Conservation (phyloP, 768 basidiomycete species). For the Inosperma sp. region DNA sequence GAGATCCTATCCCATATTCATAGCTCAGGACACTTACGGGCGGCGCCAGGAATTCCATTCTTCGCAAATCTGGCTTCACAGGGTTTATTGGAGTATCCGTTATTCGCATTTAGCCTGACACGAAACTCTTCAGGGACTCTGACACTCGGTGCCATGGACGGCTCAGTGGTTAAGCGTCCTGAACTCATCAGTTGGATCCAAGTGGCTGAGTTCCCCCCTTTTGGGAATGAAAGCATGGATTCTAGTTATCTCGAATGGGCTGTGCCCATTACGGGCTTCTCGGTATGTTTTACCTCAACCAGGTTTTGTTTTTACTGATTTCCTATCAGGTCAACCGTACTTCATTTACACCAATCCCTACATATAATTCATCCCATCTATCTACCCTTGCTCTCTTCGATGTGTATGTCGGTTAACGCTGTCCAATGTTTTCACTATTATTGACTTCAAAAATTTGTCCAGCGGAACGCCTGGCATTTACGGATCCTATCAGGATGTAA, state of each 20-base stretch:
- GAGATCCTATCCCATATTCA: conserved; percentile 15
- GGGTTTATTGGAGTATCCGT: conserved; percentile 65
- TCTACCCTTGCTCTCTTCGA: conserved; percentile 65
- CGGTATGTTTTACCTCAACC: conserved; percentile 35
- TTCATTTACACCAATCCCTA: conserved; percentile 49
- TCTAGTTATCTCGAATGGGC: conserved; percentile 78
- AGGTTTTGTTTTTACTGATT: background rate
- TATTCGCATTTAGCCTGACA: conserved; percentile 69
- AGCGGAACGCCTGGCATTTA: conserved; percentile 71
- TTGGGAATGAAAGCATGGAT: conserved; percentile 48
- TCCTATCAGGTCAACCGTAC: conserved; percentile 51
- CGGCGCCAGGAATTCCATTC: conserved; percentile 63
- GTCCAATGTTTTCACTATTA: background rate
- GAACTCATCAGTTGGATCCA: conserved; percentile 67
- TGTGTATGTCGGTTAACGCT: conserved; percentile 44
- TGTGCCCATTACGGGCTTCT: conserved; percentile 52
- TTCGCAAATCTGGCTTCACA: conserved; percentile 56
- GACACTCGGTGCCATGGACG: conserved; percentile 71
- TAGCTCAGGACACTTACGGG: conserved; percentile 4
- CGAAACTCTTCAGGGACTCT: conserved; percentile 57
- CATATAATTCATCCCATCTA: conserved; percentile 53
- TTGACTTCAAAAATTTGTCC: background rate
- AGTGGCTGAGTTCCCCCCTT: conserved; percentile 69
- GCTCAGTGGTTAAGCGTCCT: conserved; percentile 56
- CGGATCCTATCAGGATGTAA: conserved; percentile 74